Evolutionary conservation across 768 basidiomycete species (phyloP), one percentile per base, ranked within the genome.

Genomic region (Phanerodontia chrysosporium): DNA sequence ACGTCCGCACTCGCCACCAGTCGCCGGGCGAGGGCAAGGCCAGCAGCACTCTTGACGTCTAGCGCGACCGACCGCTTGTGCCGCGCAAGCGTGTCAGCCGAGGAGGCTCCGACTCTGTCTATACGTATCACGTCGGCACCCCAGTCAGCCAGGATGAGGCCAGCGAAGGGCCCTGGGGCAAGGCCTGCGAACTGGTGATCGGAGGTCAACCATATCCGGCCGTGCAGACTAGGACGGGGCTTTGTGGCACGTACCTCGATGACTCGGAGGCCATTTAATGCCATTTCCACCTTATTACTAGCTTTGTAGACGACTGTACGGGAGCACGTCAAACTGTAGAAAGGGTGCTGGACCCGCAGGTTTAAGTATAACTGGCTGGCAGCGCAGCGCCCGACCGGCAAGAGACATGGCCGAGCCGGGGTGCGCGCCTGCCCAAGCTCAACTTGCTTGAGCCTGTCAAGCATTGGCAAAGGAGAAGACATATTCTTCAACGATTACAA

Each of bases 151-250:
- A 94, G 79, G 46, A 92, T 68, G 45, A 92, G 78, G 28, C 89
- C 89, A 9, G 89, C 83, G 64, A 90, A 92, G 0, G 91, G 90
- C 0, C 83, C 90, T 1, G 91, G 91, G 3, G 90, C 91, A 27
- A 93, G 78, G 29, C 90, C 91, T 27, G 86, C 90, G 66, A 92
- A 90, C 88, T 92, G 51, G 1, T 9, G 6, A 16, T 28, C 9
- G 12, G 12, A 44, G 29, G 18, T 28, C 10, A 4, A 30, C 3
- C 46, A 18, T 24, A 24, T 6, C 5, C 24, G 5, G 9, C 27
- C 21, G 9, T 9, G 13, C n/a, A 21, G 24, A 25, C 22, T 21
- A 9, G 13, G 36, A 18, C 22, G 14, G 32, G 51, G 14, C 7
- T 3, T 10, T 32, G n/a, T 1, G 44, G 21, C n/a, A 21, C 58